phyloP scores from a whole-genome alignment of 305 asterid species.

The Fraxinus baroniana region DNA sequence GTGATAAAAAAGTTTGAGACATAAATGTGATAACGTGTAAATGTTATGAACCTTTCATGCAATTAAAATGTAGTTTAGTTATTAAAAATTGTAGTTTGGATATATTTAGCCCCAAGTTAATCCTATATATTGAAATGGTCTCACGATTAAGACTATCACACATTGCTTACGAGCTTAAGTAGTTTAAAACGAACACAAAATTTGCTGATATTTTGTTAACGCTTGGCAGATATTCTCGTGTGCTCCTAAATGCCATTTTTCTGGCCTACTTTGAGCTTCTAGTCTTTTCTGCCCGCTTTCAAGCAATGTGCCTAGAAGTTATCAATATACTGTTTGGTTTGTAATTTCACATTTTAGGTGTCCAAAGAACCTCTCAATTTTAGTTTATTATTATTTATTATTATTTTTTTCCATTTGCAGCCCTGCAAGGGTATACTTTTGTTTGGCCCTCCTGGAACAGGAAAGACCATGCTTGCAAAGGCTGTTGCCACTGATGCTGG shows the following conservation, averaged over 20 bases:
- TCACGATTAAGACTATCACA: neutral
- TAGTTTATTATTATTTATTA: neutral
- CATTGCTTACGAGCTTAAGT: neutral
- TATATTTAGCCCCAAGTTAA: neutral
- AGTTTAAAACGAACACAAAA: neutral
- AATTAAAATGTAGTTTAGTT: neutral
- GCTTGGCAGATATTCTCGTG: neutral
- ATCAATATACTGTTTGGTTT: neutral
- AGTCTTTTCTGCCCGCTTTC: neutral
- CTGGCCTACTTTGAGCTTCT: neutral
- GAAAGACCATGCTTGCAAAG: slow-evolving; percentile 40
- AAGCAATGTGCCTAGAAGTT: neutral
- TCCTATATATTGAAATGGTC: neutral
- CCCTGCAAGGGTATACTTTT: slow-evolving; percentile 40
- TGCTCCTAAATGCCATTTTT: neutral
- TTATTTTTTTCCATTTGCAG: slow-evolving; percentile 16
- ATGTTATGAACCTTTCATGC: neutral
- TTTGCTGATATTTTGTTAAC: neutral
- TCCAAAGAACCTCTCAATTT: slow-evolving; percentile 8
- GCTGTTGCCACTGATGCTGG: slow-evolving; percentile 43
- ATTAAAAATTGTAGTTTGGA: neutral
- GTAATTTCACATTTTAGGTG: neutral
- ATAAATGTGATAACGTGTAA: neutral
- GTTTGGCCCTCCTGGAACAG: slow-evolving; percentile 41
- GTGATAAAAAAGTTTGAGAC: neutral